Base-by-base conservation (phyloP, 768 basidiomycete species). In the Boletellus ananiceps region DNA sequence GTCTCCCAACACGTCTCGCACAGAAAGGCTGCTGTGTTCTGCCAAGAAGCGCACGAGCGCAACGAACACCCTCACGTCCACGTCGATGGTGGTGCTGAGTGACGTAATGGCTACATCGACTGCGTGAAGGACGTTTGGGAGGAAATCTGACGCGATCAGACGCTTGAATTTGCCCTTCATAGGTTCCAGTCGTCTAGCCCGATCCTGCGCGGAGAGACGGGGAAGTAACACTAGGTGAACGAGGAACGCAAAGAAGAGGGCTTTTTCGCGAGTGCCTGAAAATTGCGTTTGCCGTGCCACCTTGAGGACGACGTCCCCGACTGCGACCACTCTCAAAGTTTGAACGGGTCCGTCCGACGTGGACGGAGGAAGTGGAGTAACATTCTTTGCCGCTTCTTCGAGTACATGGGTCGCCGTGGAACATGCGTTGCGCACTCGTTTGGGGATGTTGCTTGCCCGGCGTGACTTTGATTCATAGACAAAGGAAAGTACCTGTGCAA, bases 21-120 rank as follows among this genome's bases (percentile, higher is more conserved):
- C 12, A 4, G 67, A 55, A 16, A 63, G 33, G 0, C 43, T 42
- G 15, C 45, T 47, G 23, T 67, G 52, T 12, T 59, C 44, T 7
- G 70, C 60, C 18, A 72, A 33, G 54, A 71, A 70, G 11, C 65
- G 65, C 34, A 83, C 45, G 19, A 83, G 64, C 14, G 71, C 62
- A 14, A 69, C 47, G 58, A 80, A 84, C 9, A 83, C 62, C 32
- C 74, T 68, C 13, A 77, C 77, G 55, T 86, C 84, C 6, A 84
- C 45, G 46, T 82, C 77, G n/a, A 76, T 51, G 34, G 64, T 54
- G 34, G 58, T 47, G 25, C 51, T 47, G 5, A 59, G 48, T 3
- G 52, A 44, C 14, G 61, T 49, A 5, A 69, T 54, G n/a, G 60
- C 46, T 9, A 39, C 27, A 18, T 70, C 68, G 1, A 71, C 57